Evolutionary conservation across 805 yeast species (phyloP).

Genomic region (Metschnikowia kofuensis): DNA sequence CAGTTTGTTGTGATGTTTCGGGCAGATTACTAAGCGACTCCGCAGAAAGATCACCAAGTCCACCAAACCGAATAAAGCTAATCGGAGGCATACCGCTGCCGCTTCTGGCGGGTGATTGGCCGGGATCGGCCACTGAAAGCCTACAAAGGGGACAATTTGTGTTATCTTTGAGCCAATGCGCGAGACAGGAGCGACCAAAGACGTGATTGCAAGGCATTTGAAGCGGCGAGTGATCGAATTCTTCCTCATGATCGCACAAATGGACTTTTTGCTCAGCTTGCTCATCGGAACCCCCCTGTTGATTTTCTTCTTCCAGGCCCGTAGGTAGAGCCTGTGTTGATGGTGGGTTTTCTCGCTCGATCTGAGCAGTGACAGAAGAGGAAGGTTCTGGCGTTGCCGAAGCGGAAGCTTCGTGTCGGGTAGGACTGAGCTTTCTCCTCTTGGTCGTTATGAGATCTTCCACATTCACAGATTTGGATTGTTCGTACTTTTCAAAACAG

Average conservation of each 20-base stretch:
- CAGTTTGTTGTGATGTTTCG: slow-evolving; percentile 1
- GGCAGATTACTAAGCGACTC: not conserved
- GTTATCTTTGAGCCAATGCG: slow-evolving; percentile 75
- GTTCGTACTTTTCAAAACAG: slow-evolving; percentile 53
- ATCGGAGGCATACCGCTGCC: slow-evolving; percentile 4
- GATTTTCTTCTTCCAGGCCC: not conserved
- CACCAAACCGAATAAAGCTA: slow-evolving; percentile 16
- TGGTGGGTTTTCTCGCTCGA: slow-evolving; percentile 6
- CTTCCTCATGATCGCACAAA: slow-evolving; percentile 15
- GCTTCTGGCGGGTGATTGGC: slow-evolving; percentile 1
- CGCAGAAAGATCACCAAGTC: slow-evolving; percentile 4
- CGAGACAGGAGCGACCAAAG: slow-evolving; percentile 83
- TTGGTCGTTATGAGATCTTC: slow-evolving; percentile 9
- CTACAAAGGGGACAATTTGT: slow-evolving; percentile 89
- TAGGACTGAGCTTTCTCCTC: slow-evolving; percentile 16
- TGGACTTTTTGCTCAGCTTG: slow-evolving; percentile 9
- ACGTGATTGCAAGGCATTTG: slow-evolving; percentile 81
- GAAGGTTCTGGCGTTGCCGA: slow-evolving; percentile 11
- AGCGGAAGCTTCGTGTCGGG: slow-evolving; percentile 8
- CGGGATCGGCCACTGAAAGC: slow-evolving; percentile 23
- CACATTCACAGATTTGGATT: not conserved
- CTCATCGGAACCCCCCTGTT: not conserved
- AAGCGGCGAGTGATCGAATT: slow-evolving; percentile 56
- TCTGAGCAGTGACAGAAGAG: not conserved
- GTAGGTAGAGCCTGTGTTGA: not conserved